Evolutionary conservation across 768 basidiomycete species (phyloP).

Genomic region (Pulveroboletus sp.): DNA sequence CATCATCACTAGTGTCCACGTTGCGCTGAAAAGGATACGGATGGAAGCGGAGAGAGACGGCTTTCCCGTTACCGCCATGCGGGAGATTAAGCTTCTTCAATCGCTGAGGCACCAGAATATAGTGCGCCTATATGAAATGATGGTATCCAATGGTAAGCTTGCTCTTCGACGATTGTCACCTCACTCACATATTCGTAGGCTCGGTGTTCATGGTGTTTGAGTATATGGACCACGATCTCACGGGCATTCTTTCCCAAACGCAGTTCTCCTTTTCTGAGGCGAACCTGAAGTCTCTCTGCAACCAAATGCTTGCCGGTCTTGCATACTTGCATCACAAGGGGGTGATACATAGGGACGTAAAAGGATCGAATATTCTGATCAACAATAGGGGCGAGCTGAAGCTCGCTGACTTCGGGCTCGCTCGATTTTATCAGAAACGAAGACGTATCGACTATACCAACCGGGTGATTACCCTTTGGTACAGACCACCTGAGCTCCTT

Average conservation of each 20-base stretch:
- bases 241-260: slow-evolving; percentile 87
- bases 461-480: slow-evolving; percentile 98
- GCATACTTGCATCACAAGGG: slow-evolving; percentile 94
- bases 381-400: slow-evolving; percentile 91
- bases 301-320: slow-evolving; percentile 92
- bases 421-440: slow-evolving; percentile 92
- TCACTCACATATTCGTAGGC: slow-evolving; percentile 44
- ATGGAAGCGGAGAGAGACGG: slow-evolving; percentile 98
- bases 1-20: slow-evolving; percentile 64
- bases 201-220: slow-evolving; percentile 99
- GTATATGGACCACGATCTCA: slow-evolving; percentile 98
- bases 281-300: slow-evolving; percentile 91
- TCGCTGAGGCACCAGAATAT: slow-evolving; percentile 87
- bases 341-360: slow-evolving; percentile 97
- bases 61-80: slow-evolving; percentile 98
- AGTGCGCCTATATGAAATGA: slow-evolving; percentile 91
- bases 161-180: not conserved
- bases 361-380: slow-evolving; percentile 96
- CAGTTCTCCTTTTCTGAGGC: slow-evolving; percentile 81
- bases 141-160: slow-evolving; percentile 87
- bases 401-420: slow-evolving; percentile 95
- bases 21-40: slow-evolving; percentile 93
- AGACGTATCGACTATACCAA: slow-evolving; percentile 96
- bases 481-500: slow-evolving; percentile 90
- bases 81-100: slow-evolving; percentile 97